Conservation (phyloP, 192 early-diverging fungal species). For the Podila epicladia region DNA sequence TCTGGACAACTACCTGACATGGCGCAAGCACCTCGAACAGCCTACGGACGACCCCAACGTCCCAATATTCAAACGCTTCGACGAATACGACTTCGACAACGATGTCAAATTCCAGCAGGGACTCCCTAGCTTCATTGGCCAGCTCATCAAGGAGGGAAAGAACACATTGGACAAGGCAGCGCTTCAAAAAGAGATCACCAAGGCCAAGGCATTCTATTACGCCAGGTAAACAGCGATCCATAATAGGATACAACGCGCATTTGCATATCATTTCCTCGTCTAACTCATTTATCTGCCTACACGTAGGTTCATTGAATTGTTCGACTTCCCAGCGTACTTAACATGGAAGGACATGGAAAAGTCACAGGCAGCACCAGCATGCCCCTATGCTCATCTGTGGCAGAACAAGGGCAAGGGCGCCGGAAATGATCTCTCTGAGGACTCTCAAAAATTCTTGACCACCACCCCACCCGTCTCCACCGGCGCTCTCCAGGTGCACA, state of each 20-base stretch:
- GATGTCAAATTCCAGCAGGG: conserved; percentile 55
- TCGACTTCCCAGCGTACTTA: conserved; percentile 56
- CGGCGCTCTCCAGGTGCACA: conserved; percentile 43
- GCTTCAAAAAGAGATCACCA: conserved; percentile 55
- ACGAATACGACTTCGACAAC: conserved; percentile 58
- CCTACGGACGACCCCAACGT: conserved; percentile 38
- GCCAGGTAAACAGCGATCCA: conserved; percentile 26
- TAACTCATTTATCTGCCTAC: too few species aligned
- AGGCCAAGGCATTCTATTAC: conserved; percentile 62
- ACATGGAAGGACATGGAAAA: conserved; percentile 56
- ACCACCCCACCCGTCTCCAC: conserved; percentile 27
- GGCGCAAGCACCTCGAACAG: conserved; percentile 43
- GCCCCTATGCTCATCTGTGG: conserved; percentile 66
- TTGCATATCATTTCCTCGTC: too few species aligned
- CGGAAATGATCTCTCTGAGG: conserved; percentile 20
- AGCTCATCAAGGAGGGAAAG: conserved; percentile 50
- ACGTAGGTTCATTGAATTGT: conserved; percentile 51
- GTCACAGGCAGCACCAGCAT: conserved; percentile 49
- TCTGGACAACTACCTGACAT: conserved; percentile 55
- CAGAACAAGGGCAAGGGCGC: conserved; percentile 58
- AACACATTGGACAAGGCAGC: conserved; percentile 52
- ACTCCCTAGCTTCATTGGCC: conserved; percentile 52
- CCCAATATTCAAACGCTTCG: conserved; percentile 52
- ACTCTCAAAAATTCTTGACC: conserved; percentile 31
- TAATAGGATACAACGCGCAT: neutral